A percentile compares a stretch with the other conserved stretches of the same genome.
Evolutionary conservation across 2,329 filamentous ascomycete genomes (phyloP).

Genomic region (Colletotrichum sp.): DNA sequence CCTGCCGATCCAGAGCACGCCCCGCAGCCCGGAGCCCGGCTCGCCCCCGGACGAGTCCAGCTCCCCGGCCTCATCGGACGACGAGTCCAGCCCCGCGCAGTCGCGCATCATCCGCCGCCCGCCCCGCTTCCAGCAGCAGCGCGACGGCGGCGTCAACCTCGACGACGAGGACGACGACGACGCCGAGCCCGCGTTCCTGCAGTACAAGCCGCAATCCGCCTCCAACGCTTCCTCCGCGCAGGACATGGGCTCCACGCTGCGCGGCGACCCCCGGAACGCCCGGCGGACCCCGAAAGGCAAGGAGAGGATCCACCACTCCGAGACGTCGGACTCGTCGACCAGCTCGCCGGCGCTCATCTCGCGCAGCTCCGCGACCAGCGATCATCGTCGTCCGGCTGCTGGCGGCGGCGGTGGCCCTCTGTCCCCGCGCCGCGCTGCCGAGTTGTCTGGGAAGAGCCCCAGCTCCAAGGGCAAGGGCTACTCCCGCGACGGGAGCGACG

Average conservation of each 20-base stretch:
- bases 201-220: constrained; percentile 43
- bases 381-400: constrained; percentile 29
- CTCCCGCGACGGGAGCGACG: constrained; percentile 71
- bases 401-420: constrained; percentile 42
- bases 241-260: constrained; percentile 59
- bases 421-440: constrained; percentile 65
- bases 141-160: constrained; percentile 15
- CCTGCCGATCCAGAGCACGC: constrained; percentile 41
- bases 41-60: constrained; percentile 44
- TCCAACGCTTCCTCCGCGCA: constrained; percentile 36
- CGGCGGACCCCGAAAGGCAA: constrained; percentile 36
- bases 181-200: constrained; percentile 62
- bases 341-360: constrained; percentile 52
- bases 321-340: constrained; percentile 68
- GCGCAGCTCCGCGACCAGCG: constrained; percentile 31
- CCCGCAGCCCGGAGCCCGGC: constrained; percentile 21
- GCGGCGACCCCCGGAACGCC: constrained; percentile 45
- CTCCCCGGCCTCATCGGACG: constrained; percentile 47
- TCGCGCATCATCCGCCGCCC: constrained; percentile 66
- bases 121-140: constrained; percentile 52
- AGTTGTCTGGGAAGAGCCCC: constrained; percentile 62
- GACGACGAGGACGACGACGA: constrained; percentile 56
- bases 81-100: constrained; percentile 59
- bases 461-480: constrained; percentile 52
- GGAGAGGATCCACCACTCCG: constrained; percentile 48